These are phyloP conservation scores for Borovskyia barvae DNA, from an alignment of 208 protist genomes.

Conservation along the genomic window DNA sequence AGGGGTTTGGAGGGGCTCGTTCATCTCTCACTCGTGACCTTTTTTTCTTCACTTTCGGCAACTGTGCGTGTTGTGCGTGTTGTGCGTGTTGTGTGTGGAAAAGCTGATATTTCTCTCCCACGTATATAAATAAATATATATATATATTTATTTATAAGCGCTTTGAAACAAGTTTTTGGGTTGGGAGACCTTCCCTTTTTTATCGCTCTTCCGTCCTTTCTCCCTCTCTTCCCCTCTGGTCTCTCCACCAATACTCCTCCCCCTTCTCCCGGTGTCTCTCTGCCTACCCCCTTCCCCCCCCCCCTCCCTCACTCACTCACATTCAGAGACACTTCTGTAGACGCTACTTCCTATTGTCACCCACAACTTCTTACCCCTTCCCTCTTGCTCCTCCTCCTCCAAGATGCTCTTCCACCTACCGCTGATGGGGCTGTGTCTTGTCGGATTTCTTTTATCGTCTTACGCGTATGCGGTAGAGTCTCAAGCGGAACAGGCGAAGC, in stretches of 20 bases:
- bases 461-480: constrained; percentile 76
- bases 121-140: too few species aligned
- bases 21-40: background rate
- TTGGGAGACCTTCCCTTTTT: too few species aligned
- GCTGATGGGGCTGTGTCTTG: constrained; percentile 32
- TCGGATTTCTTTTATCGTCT: constrained; percentile 50
- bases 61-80: background rate
- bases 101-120: too few species aligned
- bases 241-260: too few species aligned
- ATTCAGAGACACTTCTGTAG: too few species aligned
- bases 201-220: constrained; percentile 1
- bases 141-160: too few species aligned
- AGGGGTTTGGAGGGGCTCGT: background rate
- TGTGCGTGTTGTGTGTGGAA: too few species aligned
- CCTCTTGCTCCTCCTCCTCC: background rate
- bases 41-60: constrained; percentile 4
- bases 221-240: background rate
- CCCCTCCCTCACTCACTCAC: background rate
- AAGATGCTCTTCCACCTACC: constrained; percentile 16
- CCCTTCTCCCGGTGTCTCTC: background rate
- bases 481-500: constrained; percentile 31
- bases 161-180: too few species aligned
- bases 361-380: background rate
- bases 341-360: too few species aligned
- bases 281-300: background rate